Evolutionary conservation across 352 stramenopile genomes (phyloP), one percentile per base, ranked within the genome.

Genomic region (Thalassiosira livingstoniorum): DNA sequence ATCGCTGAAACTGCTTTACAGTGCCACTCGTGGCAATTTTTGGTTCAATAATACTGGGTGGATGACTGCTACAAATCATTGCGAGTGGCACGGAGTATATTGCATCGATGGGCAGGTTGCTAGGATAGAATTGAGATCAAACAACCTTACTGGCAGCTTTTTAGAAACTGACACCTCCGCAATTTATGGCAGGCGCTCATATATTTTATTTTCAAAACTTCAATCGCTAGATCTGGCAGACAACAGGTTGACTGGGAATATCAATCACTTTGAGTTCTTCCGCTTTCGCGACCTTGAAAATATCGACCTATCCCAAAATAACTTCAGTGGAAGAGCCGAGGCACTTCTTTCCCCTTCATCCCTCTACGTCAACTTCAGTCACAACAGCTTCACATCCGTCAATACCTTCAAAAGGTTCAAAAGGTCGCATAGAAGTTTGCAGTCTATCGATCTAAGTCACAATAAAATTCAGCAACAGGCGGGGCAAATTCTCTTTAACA

Each of bases 271-370:
- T 7, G 2, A 11, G 2, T 62, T 61, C 25, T 62, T 55, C 29
- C 3, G 18, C 21, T n/a, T 47, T 43, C 21, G 18, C 1, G 23
- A 70, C 0, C 55, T 86, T 10, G 39, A 32, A 43, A 39, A 75
- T 7, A 54, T 86, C 13, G 78, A 86, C 53, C 31, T 86, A 10
- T 80, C 65, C 4, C 18, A 61, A 2, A 86, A 86, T 75, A 15
- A 62, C 15, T 25, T 86, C 10, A 76, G 0, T 29, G 78, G 78
- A 34, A 18, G 37, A 31, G 68, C 37, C n/a, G 77, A 85, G 25
- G 57, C 76, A 29, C 32, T 75, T 0, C 42, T 85, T 37, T 47
- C 69, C 1, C 71, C 77, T 23, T 27, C 37, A 29, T 39, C 61
- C 18, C 32, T 4, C 27, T 39, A 66, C 15, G 47, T 76, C 0